Evolutionary conservation across 805 yeast species (phyloP), one percentile per base, ranked within the genome.

Genomic region (Pichia pseudocactophila): DNA sequence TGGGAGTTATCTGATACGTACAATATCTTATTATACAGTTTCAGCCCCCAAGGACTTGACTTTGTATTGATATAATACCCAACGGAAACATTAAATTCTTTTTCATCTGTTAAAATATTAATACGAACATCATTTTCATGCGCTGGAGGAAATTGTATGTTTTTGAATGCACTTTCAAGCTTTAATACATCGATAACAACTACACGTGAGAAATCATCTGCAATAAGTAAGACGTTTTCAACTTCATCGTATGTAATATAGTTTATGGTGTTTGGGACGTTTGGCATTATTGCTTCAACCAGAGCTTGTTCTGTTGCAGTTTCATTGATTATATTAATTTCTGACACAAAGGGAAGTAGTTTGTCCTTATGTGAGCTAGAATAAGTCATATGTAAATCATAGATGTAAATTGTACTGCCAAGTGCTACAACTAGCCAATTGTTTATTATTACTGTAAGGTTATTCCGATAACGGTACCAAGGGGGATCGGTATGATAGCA

Each of bases 41-140:
- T 83, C 16, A 76, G 50, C 0, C 85, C 84, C 88, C 88, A 81
- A 2, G 71, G 75, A 1, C 47, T 42, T 12, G 42, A 26, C 12
- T 26, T 25, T 22, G 25, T 22, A 22, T 22, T 22, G 5, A 22
- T 22, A 8, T 22, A 22, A 8, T 22, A 22, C 5, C 25, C 25
- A 22, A 22, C 7, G 5, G 25, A 22, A 6, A 22, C 25, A 6
- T 22, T 22, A 22, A 22, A 22, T 22, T 22, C 31, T 12, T 28
- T 28, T 7, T 28, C 15, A 28, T 28, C 31, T 7, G 31, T 12
- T 12, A 10, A 7, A 7, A 28, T 7, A 28, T 4, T 28, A 13
- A n/a, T 10, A 12, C 12, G 6, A 7, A 28, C 11, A n/a, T n/a
- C 11, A 28, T 11, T 11, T 28, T 26, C 28, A 9, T 26, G 8